phyloP scores from a whole-genome alignment of 1,284 basidiomycete species.

The Sphaerobolus stellatus region DNA sequence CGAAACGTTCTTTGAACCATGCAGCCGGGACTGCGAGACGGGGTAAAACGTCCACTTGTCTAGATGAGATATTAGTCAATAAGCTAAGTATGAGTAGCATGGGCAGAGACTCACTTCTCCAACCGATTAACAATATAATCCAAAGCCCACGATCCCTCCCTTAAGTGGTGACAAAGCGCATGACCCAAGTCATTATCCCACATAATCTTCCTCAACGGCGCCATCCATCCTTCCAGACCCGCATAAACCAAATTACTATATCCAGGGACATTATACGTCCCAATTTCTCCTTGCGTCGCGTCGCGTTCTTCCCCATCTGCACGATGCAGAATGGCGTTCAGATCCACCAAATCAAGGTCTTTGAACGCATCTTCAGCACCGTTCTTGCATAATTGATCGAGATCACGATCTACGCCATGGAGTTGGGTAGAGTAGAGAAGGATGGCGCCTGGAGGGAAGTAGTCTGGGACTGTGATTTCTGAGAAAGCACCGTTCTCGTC shows the following conservation, averaged over 20 bases:
- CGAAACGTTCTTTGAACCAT: slow-evolving; percentile 85
- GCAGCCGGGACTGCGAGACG: slow-evolving; percentile 65
- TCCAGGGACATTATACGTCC: slow-evolving; percentile 77
- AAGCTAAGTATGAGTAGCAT: background rate
- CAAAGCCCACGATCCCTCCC: slow-evolving; percentile 86
- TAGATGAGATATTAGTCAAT: slow-evolving; percentile 28
- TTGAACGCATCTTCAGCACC: slow-evolving; percentile 72
- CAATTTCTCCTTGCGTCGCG: slow-evolving; percentile 70
- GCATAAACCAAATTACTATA: slow-evolving; percentile 80
- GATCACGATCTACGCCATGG: slow-evolving; percentile 58
- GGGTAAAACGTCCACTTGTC: slow-evolving; percentile 68
- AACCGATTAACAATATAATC: slow-evolving; percentile 81
- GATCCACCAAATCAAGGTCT: slow-evolving; percentile 78
- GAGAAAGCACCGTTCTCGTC: slow-evolving; percentile 71
- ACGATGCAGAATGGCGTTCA: slow-evolving; percentile 83
- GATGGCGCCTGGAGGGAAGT: slow-evolving; percentile 89
- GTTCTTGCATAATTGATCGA: slow-evolving; percentile 71
- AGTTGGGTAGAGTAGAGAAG: slow-evolving; percentile 87
- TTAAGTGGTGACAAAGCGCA: slow-evolving; percentile 81
- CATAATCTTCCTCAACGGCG: slow-evolving; percentile 79
- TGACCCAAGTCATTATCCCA: slow-evolving; percentile 89
- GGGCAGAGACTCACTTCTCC: slow-evolving; percentile 52
- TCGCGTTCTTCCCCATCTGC: slow-evolving; percentile 89
- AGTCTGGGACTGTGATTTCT: slow-evolving; percentile 79
- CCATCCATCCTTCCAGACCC: slow-evolving; percentile 96